Base-by-base conservation (phyloP, 495 filamentous ascomycete species). In the Choiromyces venosus region DNA sequence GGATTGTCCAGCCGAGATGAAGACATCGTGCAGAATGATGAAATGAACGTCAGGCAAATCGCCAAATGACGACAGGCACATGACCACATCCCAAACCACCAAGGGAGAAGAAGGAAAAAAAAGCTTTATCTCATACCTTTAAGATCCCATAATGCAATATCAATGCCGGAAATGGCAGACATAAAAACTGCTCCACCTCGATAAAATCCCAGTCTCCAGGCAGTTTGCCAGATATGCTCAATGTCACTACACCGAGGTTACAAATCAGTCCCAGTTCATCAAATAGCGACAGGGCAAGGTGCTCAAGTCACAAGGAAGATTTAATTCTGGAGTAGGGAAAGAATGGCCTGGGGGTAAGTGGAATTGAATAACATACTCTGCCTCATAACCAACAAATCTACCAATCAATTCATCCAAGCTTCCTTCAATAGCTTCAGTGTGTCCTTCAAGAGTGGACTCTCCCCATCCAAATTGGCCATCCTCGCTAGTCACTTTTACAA, bases 111-210 rank as follows among this genome's bases (percentile, higher is more conserved):
- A 46, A 52, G 66, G 35, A 16, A 6, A 42, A 65, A 44, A 74
- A 68, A 21, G 21, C 38, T 42, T 39, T 65, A 37, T 65, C 29
- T 66, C 74, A 68, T 77, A 81, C 80, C 80, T 68, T 94, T 93
- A 64, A 93, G 79, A 84, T 94, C 92, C 92, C 92, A 93, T 6
- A 94, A 83, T 5, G 92, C 91, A 79, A 94, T 93, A 77, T 93
- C 92, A 74, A 94, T 89, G 3, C 92, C 92, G 1, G 90, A 85
- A 37, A 94, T 83, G 9, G 92, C 92, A 69, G 88, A 91, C 91
- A 93, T 93, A 76, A 94, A 89, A 33, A 94, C 91, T 0, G 92
- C 90, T 1, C 92, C 92, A n/a, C 92, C 92, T 44, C 91, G 86
- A 82, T 94, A 93, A 83, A 93, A 93, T 29, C 89, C 88, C 7